Evolutionary conservation across 495 filamentous ascomycete genomes (phyloP).

Genomic region (Daldinia caldariorum): DNA sequence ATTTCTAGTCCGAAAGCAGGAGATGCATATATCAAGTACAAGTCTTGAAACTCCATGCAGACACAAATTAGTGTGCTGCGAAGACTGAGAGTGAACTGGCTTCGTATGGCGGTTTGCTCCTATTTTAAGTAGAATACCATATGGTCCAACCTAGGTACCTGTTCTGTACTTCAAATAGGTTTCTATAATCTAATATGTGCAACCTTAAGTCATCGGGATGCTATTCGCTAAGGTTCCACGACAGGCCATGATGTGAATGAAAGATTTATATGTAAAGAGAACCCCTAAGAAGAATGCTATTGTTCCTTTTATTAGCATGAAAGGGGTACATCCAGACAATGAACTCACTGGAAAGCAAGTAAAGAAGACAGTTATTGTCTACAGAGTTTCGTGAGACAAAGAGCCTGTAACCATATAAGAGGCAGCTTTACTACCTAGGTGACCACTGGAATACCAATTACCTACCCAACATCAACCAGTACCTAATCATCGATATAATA

Average conservation of each 20-base stretch:
- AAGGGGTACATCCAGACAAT: background rate
- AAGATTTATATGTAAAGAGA: background rate
- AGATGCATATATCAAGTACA: too few relatives aligned
- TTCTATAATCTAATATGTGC: too few relatives aligned
- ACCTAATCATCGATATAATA: background rate
- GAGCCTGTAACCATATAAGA: conserved; percentile 12
- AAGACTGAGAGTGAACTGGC: too few relatives aligned
- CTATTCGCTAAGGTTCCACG: background rate
- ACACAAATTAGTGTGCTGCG: too few relatives aligned
- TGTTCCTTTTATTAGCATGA: background rate
- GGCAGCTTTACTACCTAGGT: background rate
- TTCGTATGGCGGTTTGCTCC: too few relatives aligned
- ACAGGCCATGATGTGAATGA: background rate
- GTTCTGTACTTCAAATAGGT: too few relatives aligned
- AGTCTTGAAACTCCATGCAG: too few relatives aligned
- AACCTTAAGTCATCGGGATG: background rate
- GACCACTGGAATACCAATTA: background rate
- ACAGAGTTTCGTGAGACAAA: conserved; percentile 3
- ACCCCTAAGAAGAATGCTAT: background rate
- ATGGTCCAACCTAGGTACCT: too few relatives aligned
- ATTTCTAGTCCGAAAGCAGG: too few relatives aligned
- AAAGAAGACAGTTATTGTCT: background rate
- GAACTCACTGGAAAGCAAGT: background rate
- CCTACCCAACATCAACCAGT: background rate
- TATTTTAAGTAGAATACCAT: too few relatives aligned